Conservation (phyloP, 1,284 basidiomycete species). For the Thecaphora thlaspeos region DNA sequence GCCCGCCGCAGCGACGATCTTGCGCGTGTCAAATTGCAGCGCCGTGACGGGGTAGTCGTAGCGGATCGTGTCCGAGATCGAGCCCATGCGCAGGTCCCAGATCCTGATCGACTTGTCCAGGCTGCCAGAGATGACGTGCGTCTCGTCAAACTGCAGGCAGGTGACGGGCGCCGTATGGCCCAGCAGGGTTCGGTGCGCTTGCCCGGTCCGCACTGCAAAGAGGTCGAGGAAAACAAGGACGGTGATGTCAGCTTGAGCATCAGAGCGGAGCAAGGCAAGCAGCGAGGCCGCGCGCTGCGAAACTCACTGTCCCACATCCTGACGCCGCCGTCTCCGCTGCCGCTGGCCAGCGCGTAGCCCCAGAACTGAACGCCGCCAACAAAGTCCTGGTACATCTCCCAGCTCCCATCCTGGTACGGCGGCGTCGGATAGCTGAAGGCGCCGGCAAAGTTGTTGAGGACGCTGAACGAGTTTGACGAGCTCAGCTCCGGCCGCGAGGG, state of each 20-base stretch:
- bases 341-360: slow-evolving; percentile 95
- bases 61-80: slow-evolving; percentile 80
- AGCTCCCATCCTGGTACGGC: slow-evolving; percentile 78
- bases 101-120: slow-evolving; percentile 75
- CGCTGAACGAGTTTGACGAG: slow-evolving; percentile 26
- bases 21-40: slow-evolving; percentile 88
- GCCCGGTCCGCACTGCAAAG: slow-evolving; percentile 79
- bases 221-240: not conserved
- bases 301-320: slow-evolving; percentile 89
- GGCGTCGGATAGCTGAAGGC: slow-evolving; percentile 70
- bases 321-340: slow-evolving; percentile 92
- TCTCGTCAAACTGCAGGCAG: slow-evolving; percentile 94
- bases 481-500: slow-evolving; percentile 19
- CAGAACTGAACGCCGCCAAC: slow-evolving; percentile 97
- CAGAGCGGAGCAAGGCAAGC: not conserved
- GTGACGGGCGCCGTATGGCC: slow-evolving; percentile 94
- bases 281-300: no score
- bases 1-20: slow-evolving; percentile 88
- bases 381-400: slow-evolving; percentile 96
- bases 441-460: slow-evolving; percentile 60
- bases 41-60: slow-evolving; percentile 89
- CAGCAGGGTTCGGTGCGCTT: slow-evolving; percentile 86
- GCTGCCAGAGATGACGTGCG: slow-evolving; percentile 85
- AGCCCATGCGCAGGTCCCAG: slow-evolving; percentile 93
- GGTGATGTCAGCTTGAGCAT: no score